These are phyloP conservation scores for Globisporangium mamillatum DNA, from an alignment of 352 stramenopile genomes.

Conservation along the genomic window DNA sequence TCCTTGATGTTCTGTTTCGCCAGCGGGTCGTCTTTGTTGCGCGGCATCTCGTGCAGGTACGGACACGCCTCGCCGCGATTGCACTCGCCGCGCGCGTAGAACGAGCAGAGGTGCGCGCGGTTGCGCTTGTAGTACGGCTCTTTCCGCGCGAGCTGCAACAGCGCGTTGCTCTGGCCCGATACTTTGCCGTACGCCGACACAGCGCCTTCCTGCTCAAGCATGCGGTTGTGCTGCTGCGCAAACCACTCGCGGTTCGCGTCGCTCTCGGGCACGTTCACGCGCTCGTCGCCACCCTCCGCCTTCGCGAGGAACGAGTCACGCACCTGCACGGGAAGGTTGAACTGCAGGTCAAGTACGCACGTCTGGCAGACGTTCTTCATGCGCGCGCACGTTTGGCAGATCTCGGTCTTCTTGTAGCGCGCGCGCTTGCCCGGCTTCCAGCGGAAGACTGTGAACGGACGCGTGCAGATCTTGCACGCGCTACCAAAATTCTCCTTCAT, in stretches of 20 bases:
- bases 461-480: conserved; percentile 98
- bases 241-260: conserved; percentile 95
- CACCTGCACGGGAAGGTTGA: conserved; percentile 95
- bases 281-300: conserved; percentile 33
- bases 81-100: conserved; percentile 94
- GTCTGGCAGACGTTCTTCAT: conserved; percentile 99
- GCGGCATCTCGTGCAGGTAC: conserved; percentile 94
- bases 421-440: conserved; percentile 97
- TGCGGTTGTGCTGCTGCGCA: conserved; percentile 88
- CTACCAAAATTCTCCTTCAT: conserved; percentile 96
- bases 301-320: conserved; percentile 87
- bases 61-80: conserved; percentile 91
- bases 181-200: conserved; percentile 86
- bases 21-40: conserved; percentile 90
- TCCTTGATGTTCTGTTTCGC: conserved; percentile 96
- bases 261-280: conserved; percentile 88
- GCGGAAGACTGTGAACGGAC: conserved; percentile 97
- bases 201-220: conserved; percentile 89
- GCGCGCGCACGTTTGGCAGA: conserved; percentile 97
- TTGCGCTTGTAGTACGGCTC: conserved; percentile 93
- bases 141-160: conserved; percentile 81
- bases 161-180: conserved; percentile 61
- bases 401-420: conserved; percentile 97
- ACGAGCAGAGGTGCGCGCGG: conserved; percentile 91
- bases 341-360: conserved; percentile 98